Evolutionary conservation across 768 basidiomycete genomes (phyloP).

Genomic region (Termitomyces sp.): DNA sequence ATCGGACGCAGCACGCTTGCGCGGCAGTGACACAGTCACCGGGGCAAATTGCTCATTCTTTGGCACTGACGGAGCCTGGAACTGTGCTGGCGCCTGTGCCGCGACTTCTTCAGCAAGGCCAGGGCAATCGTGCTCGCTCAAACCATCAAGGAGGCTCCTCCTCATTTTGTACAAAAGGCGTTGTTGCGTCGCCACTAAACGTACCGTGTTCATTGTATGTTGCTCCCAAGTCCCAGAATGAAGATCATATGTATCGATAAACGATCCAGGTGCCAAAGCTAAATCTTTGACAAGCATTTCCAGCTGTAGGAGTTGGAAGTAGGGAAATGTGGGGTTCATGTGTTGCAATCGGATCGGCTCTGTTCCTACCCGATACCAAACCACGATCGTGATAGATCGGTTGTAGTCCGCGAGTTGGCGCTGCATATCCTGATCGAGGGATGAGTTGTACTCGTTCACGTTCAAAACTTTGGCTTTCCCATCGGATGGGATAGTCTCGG

Average conservation of each 20-base stretch:
- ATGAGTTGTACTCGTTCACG: neutral
- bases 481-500: neutral
- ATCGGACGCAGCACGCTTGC: constrained; percentile 23
- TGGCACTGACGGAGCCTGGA: neutral
- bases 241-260: constrained; percentile 59
- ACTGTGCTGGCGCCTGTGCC: constrained; percentile 28
- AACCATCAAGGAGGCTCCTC: constrained; percentile 53
- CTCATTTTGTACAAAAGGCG: constrained; percentile 60
- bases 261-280: constrained; percentile 46
- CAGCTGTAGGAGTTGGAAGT: constrained; percentile 56
- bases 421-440: constrained; percentile 31
- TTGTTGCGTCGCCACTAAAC: constrained; percentile 56
- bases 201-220: constrained; percentile 55
- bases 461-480: neutral
- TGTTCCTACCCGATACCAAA: constrained; percentile 65
- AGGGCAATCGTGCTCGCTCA: constrained; percentile 54
- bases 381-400: constrained; percentile 60
- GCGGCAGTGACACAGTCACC: neutral
- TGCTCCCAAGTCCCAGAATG: constrained; percentile 63
- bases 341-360: constrained; percentile 58
- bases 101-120: constrained; percentile 55
- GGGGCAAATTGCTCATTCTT: neutral
- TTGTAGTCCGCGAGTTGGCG: constrained; percentile 40
- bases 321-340: constrained; percentile 59
- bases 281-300: constrained; percentile 51